These are phyloP conservation scores for Populus trichocarpa DNA, from an alignment of 441 rosid genomes.

Conservation along the genomic window DNA sequence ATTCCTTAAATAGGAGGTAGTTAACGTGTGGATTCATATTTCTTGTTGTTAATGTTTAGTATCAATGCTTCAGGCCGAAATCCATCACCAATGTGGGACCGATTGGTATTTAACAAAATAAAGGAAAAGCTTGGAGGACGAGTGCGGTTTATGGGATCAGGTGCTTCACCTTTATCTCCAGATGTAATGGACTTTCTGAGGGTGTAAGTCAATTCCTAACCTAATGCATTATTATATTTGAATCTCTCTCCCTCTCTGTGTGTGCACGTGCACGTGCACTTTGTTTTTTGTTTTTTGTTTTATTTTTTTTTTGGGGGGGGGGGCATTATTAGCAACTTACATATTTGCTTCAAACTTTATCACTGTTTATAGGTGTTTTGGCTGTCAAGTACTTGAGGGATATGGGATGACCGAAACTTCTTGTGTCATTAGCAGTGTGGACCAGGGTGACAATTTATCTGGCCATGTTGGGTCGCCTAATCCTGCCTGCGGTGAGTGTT, in stretches of 20 bases:
- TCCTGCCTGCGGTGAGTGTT: slow-evolving; percentile 82
- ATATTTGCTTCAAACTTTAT: neutral
- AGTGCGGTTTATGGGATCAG: slow-evolving; percentile 76
- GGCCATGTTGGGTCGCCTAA: slow-evolving; percentile 98
- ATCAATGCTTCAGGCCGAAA: slow-evolving; percentile 56
- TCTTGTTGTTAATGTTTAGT: slow-evolving; percentile 15
- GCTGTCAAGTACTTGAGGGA: slow-evolving; percentile 75
- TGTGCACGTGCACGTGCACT: too few species aligned
- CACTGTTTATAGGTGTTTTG: slow-evolving; percentile 65
- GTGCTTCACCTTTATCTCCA: slow-evolving; percentile 96
- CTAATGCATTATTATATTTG: slow-evolving; percentile 3
- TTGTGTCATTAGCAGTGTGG: slow-evolving; percentile 61
- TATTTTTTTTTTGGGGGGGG: neutral
- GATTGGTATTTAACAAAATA: slow-evolving; percentile 92
- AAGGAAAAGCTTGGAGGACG: slow-evolving; percentile 88
- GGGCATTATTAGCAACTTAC: neutral
- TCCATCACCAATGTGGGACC: slow-evolving; percentile 96
- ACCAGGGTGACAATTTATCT: slow-evolving; percentile 66
- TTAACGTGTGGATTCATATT: slow-evolving; percentile 4
- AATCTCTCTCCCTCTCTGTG: neutral
- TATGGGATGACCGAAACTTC: slow-evolving; percentile 99
- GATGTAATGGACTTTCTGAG: slow-evolving; percentile 86
- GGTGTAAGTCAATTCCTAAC: slow-evolving; percentile 54
- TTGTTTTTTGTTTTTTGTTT: neutral
- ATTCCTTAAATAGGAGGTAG: neutral